Evolutionary conservation across 2,329 filamentous ascomycete genomes (phyloP), one percentile per base, ranked within the genome.

Genomic region (Diaporthe sp.): DNA sequence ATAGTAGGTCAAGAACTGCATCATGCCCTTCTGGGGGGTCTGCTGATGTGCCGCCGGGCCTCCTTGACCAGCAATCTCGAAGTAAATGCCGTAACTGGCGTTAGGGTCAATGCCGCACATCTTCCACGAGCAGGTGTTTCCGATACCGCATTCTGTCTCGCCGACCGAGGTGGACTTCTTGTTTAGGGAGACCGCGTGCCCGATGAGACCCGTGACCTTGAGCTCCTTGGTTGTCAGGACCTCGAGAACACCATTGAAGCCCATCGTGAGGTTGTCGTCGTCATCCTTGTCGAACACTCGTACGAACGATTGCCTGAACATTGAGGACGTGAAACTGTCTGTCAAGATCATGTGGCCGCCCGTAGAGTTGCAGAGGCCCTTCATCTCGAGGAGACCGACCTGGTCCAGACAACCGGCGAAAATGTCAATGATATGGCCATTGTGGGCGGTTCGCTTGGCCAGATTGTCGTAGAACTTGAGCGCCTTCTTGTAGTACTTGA

Each of bases 401-500:
- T 99, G 97, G 83, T 99, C 97, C 70, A 99, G 90, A 83, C 97
- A 99, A 53, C 97, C 97, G 71, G 96, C 97, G 83, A 98, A 99
- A 71, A 99, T 97, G 83, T 99, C 97, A 78, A 99, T 94, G 77
- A 98, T 94, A 81, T 99, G 97, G 30, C 97, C 96, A 80, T 99
- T 99, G 84, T 98, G 96, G 19, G 97, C 94, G 27, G 95, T 95
- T 75, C 97, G 92, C 86, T 98, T 98, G 7, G 97, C 96, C 56
- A 99, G 90, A 77, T 91, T 94, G 76, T 99, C 97, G 83, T 98
- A 99, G 84, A 98, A 98, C 92, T 98, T 99, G 68, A 98, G 85
- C 30, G 97, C 97, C 86, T 99, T 99, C 89, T 99, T 99, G 87
- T 97, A 98, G 86, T 98, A 98, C 85, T 99, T 99, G 86, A 98